Base-by-base conservation (phyloP, 176 grass and related monocot genomes). In the Aegilops speltoides region DNA sequence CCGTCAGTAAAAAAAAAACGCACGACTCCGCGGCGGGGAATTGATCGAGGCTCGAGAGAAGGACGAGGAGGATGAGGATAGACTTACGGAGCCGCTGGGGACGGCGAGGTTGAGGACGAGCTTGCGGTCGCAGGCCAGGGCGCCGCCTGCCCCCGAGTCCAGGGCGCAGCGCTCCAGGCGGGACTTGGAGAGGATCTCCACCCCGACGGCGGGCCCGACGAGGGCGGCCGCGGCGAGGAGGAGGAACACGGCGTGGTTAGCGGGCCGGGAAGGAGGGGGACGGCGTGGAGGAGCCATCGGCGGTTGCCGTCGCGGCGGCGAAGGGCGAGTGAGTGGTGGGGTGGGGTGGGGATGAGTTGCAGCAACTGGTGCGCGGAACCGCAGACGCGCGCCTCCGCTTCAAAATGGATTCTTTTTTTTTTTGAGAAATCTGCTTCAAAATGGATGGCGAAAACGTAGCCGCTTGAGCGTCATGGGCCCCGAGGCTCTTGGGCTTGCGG, bases 111-210 rank as follows among this genome's bases (percentile, higher is more conserved):
- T 50, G 84, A 99, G 23, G 66, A 96, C 92, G 50, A 99, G 20
- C 88, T 99, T 99, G 0, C 48, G 83, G 8, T 75, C 77, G 79
- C 97, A 98, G 76, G 77, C 15, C 46, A 98, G 88, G 64, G 63
- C 65, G 29, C 75, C 83, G 61, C 34, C 79, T 40, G 79, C 68
- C 19, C 45, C 90, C 22, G 90, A 96, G 82, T 68, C 79, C 41
- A 7, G 72, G 66, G 6, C 15, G 77, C 94, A 96, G 3, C 76
- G 54, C 88, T 94, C 83, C 20, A 96, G 11, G 23, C 78, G 71
- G 82, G 92, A 99, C 67, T 96, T 99, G 67, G 92, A 87, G 41
- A 98, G 92, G 77, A 98, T 68, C 76, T 98, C 94, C 64, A 86
- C 28, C 29, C 79, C 79, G 13, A 3, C 56, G 2, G 48, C 24